Percentiles rank a stretch among this genome's conserved stretches.
phyloP scores from a whole-genome alignment of 2,329 filamentous ascomycete species.

The Pseudocercospora musae region DNA sequence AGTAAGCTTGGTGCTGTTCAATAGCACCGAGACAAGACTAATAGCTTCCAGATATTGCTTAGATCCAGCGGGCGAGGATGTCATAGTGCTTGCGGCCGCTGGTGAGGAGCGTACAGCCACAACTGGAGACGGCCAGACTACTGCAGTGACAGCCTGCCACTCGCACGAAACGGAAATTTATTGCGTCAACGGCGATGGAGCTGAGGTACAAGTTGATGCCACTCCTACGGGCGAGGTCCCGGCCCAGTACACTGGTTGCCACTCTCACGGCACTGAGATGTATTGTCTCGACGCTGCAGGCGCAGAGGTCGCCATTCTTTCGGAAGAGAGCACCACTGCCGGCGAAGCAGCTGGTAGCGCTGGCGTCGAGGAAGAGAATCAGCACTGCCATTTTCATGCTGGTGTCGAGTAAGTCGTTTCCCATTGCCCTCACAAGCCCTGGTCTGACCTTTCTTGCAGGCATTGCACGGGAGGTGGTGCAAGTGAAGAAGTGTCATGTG shows the following conservation, averaged over 20 bases:
- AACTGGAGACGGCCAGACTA: slow-evolving; percentile 11
- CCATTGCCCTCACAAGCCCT: not conserved
- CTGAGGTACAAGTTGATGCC: slow-evolving; percentile 51
- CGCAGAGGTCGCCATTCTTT: slow-evolving; percentile 3
- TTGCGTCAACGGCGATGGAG: slow-evolving; percentile 41
- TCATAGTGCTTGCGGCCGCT: not conserved
- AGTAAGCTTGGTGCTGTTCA: slow-evolving; percentile 42
- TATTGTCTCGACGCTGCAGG: slow-evolving; percentile 35
- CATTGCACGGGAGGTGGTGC: slow-evolving; percentile 57
- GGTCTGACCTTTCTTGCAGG: slow-evolving; percentile 37
- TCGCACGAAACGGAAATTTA: slow-evolving; percentile 27
- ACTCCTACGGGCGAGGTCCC: slow-evolving; percentile 48
- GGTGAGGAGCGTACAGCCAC: slow-evolving; percentile 31
- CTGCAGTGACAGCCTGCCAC: slow-evolving; percentile 24
- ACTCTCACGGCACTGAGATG: slow-evolving; percentile 58
- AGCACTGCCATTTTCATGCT: slow-evolving; percentile 68
- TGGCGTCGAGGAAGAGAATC: slow-evolving; percentile 31
- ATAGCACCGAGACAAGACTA: not conserved
- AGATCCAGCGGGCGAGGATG: slow-evolving; percentile 8
- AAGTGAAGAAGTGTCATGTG: slow-evolving; percentile 44
- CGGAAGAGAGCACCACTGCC: slow-evolving; percentile 39
- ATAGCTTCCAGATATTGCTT: slow-evolving; percentile 6
- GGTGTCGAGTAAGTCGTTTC: slow-evolving; percentile 63
- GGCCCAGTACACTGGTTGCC: slow-evolving; percentile 58
- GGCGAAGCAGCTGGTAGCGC: slow-evolving; percentile 7